phyloP scores from a whole-genome alignment of 768 basidiomycete genomes.

The Myochromella boudieri region DNA sequence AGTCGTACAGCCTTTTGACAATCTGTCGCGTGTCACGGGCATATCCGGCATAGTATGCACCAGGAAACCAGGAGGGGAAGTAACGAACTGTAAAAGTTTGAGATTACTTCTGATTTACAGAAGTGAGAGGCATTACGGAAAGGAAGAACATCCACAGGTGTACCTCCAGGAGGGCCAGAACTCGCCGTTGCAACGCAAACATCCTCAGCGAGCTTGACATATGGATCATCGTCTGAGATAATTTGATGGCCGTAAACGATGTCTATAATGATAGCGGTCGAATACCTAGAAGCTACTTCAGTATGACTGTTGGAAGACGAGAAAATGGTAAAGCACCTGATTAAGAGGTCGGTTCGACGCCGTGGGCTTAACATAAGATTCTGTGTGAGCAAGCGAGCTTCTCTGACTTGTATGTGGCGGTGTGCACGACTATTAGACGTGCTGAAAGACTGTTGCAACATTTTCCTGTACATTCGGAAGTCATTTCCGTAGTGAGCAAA shows the following conservation, averaged over 20 bases:
- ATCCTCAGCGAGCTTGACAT: slow-evolving; percentile 34
- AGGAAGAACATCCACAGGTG: slow-evolving; percentile 21
- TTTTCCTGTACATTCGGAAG: slow-evolving; percentile 13
- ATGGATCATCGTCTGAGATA: slow-evolving; percentile 32
- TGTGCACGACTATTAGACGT: slow-evolving; percentile 3
- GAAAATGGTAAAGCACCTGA: slow-evolving; percentile 3
- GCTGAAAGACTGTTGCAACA: slow-evolving; percentile 6
- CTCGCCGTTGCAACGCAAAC: slow-evolving; percentile 24
- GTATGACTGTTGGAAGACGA: not conserved
- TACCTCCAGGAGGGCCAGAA: slow-evolving; percentile 23
- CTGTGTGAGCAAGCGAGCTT: slow-evolving; percentile 17
- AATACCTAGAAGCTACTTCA: slow-evolving; percentile 3
- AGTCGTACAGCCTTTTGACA: slow-evolving; percentile 25
- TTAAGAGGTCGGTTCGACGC: slow-evolving; percentile 15
- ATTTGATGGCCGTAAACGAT: slow-evolving; percentile 33
- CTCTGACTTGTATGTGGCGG: slow-evolving; percentile 9
- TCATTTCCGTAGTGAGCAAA: slow-evolving; percentile 16
- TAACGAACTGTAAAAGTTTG: slow-evolving; percentile 22
- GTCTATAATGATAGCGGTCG: slow-evolving; percentile 21
- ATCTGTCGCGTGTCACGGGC: slow-evolving; percentile 16
- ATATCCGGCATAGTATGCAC: slow-evolving; percentile 21
- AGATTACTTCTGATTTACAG: not conserved
- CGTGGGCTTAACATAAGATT: slow-evolving; percentile 15
- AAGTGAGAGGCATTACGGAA: slow-evolving; percentile 17
- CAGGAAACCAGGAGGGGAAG: slow-evolving; percentile 35